Conservation (phyloP, 257 asterid genomes). For the Solanum medicagineum region DNA sequence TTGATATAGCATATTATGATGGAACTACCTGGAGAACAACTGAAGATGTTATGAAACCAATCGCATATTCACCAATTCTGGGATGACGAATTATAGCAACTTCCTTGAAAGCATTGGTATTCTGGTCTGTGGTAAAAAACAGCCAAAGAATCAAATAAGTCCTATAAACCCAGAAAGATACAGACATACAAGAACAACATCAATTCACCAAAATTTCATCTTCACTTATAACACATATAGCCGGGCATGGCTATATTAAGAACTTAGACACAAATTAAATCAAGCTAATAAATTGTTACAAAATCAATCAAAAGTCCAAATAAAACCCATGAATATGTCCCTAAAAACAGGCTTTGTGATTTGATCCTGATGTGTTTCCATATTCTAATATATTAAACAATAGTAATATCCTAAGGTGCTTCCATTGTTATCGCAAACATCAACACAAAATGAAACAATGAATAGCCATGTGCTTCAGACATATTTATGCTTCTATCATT, state of each 20-base stretch:
- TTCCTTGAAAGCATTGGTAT: slow-evolving; percentile 91
- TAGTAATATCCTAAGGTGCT: background rate
- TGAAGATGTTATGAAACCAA: slow-evolving; percentile 82
- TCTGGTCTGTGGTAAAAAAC: slow-evolving; percentile 41
- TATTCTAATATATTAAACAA: background rate
- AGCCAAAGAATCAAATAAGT: background rate
- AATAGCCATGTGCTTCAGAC: background rate
- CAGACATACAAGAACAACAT: background rate
- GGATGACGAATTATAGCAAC: slow-evolving; percentile 90
- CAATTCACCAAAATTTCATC: background rate
- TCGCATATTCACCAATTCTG: slow-evolving; percentile 88
- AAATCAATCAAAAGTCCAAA: background rate
- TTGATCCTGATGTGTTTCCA: background rate
- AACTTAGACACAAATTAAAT: background rate
- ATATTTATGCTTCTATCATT: background rate
- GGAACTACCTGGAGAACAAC: slow-evolving; percentile 71
- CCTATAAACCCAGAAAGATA: background rate
- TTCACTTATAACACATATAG: background rate
- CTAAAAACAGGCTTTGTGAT: background rate
- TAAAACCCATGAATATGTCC: background rate
- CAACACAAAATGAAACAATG: background rate
- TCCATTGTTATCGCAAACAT: background rate
- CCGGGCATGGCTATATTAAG: background rate
- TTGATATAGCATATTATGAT: background rate
- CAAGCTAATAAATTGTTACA: background rate